Conservation (phyloP, 495 filamentous ascomycete species). For the Aspergillus haitiensis region DNA sequence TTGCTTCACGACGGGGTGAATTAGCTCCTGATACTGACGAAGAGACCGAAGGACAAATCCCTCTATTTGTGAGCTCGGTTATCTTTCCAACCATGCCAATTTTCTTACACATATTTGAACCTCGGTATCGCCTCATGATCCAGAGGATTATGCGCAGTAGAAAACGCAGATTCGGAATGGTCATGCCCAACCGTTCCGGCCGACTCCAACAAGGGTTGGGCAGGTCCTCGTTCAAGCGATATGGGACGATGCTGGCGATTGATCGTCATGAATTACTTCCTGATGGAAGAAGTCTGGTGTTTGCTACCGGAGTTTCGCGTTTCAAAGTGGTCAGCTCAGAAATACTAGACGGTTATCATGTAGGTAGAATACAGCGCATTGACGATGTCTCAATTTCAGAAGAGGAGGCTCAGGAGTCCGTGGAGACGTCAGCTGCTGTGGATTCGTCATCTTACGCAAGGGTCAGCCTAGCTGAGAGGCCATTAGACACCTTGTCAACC, state of each 20-base stretch:
- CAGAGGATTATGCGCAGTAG: conserved; percentile 69
- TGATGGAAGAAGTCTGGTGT: conserved; percentile 78
- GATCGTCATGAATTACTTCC: conserved; percentile 67
- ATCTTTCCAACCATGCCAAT: conserved; percentile 81
- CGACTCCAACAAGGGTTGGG: conserved; percentile 60
- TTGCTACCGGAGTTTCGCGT: conserved; percentile 70
- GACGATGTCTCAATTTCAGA: conserved; percentile 79
- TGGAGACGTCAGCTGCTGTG: conserved; percentile 49
- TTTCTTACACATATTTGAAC: conserved; percentile 88
- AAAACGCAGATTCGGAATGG: conserved; percentile 78
- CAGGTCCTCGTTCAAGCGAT: conserved; percentile 61
- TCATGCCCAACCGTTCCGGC: conserved; percentile 63
- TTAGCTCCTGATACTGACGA: conserved; percentile 50
- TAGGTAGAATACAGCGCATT: conserved; percentile 70
- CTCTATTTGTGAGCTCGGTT: conserved; percentile 80
- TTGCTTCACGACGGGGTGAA: conserved; percentile 56
- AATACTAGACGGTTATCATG: conserved; percentile 71
- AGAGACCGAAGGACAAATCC: conserved; percentile 58
- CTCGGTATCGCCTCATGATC: conserved; percentile 85
- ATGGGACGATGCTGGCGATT: conserved; percentile 77
- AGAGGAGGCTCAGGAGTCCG: conserved; percentile 72
- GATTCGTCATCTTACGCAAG: conserved; percentile 19
- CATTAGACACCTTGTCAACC: conserved; percentile 66
- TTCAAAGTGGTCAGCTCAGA: conserved; percentile 68
- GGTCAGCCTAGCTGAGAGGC: conserved; percentile 25